Evolutionary conservation across 176 grass and related monocot genomes (phyloP), one percentile per base, ranked within the genome.

Genomic region (Ensete glaucum): DNA sequence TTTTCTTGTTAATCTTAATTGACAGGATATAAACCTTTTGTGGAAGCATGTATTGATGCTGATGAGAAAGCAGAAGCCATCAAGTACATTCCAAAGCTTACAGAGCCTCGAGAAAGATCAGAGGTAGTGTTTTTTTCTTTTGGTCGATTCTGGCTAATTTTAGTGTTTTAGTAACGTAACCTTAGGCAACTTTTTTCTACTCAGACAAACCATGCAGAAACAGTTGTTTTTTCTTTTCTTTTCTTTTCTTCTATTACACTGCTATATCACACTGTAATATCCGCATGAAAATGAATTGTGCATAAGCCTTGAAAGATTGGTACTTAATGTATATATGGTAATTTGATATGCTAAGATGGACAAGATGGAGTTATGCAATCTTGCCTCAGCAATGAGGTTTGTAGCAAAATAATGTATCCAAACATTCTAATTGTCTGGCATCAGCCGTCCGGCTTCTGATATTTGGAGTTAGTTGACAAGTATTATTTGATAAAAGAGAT

Each of bases 41-140:
- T 91, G 78, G 91, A 99, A 89, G 91, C 90, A 82, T 99, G 95
- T 26, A 99, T 99, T 88, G 95, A 99, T 67, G 95, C 91, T 74
- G 88, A 84, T 81, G 64, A 99, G 82, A 91, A 94, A 84, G 76
- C 78, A 55, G 88, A 99, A 85, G 95, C 95, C 73, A 34, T 86
- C 54, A 99, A 99, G 76, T 91, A 99, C 84, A 91, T 94, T 70
- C 80, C 85, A 17, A 94, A 91, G 75, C 68, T 94, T 72, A 71
- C 78, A 52, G 86, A 99, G 68, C 82, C 84, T 76, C 85, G 83
- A 75, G 95, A 99, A 84, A 91, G 84, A 91, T 89, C 90, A 64
- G 88, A 94, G 87, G 94, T 93, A 93, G 78, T 73, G 56, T 84
- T 52, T 51, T 16, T 25, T 16, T 43, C 64, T 62, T 5, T 25